These are phyloP conservation scores for Rosa lucieae DNA, from an alignment of 306 rosid species.

Conservation along the genomic window DNA sequence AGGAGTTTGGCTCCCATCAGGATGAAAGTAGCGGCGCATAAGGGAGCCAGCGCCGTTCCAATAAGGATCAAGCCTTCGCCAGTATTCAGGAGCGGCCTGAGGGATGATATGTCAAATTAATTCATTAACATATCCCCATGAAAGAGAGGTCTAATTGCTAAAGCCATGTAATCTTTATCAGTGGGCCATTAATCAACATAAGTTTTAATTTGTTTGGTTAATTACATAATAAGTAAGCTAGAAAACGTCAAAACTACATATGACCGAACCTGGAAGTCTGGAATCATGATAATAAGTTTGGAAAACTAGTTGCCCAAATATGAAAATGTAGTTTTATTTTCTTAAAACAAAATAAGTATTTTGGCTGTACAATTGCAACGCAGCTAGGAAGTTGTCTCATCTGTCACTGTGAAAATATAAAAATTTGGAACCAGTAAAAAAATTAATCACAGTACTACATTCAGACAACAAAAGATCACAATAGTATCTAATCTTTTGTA, in stretches of 20 bases:
- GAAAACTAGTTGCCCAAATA: too few relatives aligned
- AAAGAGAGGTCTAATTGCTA: neutral
- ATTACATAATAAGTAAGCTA: neutral
- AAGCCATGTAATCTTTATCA: neutral
- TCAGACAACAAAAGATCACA: too few relatives aligned
- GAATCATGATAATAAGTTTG: too few relatives aligned
- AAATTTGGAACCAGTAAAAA: too few relatives aligned
- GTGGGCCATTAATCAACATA: neutral
- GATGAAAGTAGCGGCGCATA: constrained; percentile 44
- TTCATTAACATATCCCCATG: neutral
- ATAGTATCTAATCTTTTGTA: too few relatives aligned
- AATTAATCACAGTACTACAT: too few relatives aligned
- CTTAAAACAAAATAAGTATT: too few relatives aligned
- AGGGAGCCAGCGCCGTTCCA: constrained; percentile 40
- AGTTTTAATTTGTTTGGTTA: neutral
- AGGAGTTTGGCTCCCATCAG: constrained; percentile 48
- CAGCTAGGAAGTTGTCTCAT: too few relatives aligned
- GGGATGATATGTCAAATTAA: neutral
- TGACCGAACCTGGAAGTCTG: neutral
- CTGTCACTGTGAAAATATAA: too few relatives aligned
- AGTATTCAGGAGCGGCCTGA: constrained; percentile 44
- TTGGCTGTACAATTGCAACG: too few relatives aligned
- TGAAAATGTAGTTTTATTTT: too few relatives aligned
- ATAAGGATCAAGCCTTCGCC: constrained; percentile 49
- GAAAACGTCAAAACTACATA: neutral